phyloP scores from a whole-genome alignment of 1,284 basidiomycete species.

The Trichosporon sp. region DNA sequence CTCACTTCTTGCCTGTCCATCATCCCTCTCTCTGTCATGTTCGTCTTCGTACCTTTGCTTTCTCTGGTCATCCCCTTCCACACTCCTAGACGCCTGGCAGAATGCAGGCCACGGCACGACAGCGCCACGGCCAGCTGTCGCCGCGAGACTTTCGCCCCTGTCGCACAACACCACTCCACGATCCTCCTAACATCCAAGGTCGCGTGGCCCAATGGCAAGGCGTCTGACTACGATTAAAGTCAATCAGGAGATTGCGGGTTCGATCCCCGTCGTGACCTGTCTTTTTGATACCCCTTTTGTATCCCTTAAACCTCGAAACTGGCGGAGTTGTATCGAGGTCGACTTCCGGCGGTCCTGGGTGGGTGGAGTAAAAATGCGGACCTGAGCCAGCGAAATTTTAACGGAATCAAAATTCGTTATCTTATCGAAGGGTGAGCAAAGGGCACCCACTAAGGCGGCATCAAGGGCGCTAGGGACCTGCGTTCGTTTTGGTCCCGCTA shows the following conservation, averaged over 20 bases:
- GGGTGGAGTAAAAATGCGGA: not conserved
- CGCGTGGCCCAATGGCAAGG: constrained; percentile 20
- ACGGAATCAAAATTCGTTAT: constrained; percentile 8
- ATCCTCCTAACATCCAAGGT: not conserved
- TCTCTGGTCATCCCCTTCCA: too few relatives aligned
- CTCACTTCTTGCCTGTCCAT: not conserved
- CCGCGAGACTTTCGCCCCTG: too few relatives aligned
- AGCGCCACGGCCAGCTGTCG: too few relatives aligned
- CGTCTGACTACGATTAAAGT: constrained; percentile 14
- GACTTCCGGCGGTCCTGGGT: not conserved
- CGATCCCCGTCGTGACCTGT: constrained; percentile 18
- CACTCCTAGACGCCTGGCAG: too few relatives aligned
- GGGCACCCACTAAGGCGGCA: too few relatives aligned
- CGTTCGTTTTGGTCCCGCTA: too few relatives aligned
- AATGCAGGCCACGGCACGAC: too few relatives aligned
- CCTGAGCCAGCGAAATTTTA: not conserved
- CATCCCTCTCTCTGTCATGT: not conserved
- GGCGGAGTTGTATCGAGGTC: not conserved
- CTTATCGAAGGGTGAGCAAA: not conserved
- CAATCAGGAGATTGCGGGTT: constrained; percentile 18
- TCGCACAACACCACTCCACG: not conserved
- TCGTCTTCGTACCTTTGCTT: too few relatives aligned
- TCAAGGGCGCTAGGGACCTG: too few relatives aligned
- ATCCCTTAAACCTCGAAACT: not conserved
- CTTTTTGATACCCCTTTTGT: not conserved